phyloP scores from a whole-genome alignment of 352 stramenopile species.

The Phytopythium sindhum region DNA sequence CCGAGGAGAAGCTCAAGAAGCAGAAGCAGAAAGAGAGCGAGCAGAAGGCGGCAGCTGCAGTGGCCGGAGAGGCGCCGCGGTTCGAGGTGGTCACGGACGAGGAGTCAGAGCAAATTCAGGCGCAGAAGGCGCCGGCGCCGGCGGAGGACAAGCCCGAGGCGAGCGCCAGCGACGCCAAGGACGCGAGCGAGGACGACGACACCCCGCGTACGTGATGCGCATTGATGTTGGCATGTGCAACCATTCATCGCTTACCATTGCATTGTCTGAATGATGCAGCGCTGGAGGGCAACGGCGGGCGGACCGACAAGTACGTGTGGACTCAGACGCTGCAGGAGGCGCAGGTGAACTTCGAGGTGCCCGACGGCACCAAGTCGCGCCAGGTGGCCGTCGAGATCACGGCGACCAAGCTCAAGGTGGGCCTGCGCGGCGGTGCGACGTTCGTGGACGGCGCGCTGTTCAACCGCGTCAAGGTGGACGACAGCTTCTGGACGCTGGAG shows the following conservation, averaged over 20 bases:
- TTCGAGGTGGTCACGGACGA: constrained; percentile 85
- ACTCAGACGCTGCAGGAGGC: constrained; percentile 98
- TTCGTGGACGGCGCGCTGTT: constrained; percentile 92
- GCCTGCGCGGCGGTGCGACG: constrained; percentile 62
- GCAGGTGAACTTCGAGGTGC: constrained; percentile 90
- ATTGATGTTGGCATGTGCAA: background rate
- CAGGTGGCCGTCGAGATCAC: constrained; percentile 93
- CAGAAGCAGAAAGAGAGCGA: constrained; percentile 43
- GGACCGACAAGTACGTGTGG: constrained; percentile 95
- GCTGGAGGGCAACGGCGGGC: constrained; percentile 89
- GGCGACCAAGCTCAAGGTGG: constrained; percentile 89
- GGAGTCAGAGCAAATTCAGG: constrained; percentile 16
- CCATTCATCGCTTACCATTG: constrained; percentile 11
- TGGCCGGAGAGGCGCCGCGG: constrained; percentile 34
- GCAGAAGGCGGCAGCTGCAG: constrained; percentile 22
- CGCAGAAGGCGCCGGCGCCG: constrained; percentile 21
- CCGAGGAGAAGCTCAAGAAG: constrained; percentile 43
- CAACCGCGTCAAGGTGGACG: constrained; percentile 96
- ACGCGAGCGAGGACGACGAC: constrained; percentile 58
- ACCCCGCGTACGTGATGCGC: constrained; percentile 39
- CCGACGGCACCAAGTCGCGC: constrained; percentile 90
- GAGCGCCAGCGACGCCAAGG: constrained; percentile 19
- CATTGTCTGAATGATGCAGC: constrained; percentile 32
- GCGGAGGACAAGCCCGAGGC: constrained; percentile 11
- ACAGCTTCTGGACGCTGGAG: constrained; percentile 99